phyloP scores from a whole-genome alignment of 345 rosid genomes.

The Cardiospermum halicacabum region DNA sequence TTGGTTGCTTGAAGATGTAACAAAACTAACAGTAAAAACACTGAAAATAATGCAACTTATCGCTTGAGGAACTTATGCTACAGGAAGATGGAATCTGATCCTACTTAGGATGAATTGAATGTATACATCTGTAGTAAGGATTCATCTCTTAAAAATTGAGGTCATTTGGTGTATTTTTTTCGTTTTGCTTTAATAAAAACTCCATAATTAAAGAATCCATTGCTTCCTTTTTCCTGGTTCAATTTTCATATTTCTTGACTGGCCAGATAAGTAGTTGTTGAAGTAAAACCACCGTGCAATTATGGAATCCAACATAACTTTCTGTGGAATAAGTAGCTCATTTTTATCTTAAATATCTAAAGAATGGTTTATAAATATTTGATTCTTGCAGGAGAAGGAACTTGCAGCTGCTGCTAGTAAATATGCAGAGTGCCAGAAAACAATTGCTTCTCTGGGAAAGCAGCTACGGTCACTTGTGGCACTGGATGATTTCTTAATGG shows the following conservation, averaged over 20 bases:
- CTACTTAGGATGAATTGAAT: background rate
- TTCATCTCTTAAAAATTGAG: background rate
- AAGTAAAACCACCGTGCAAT: background rate
- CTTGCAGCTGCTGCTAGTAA: constrained; percentile 59
- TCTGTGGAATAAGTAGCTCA: background rate
- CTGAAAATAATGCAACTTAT: background rate
- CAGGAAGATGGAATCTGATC: background rate
- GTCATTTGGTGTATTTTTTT: background rate
- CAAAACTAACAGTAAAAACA: background rate
- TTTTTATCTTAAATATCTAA: background rate
- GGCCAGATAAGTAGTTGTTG: background rate
- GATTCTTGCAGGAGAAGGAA: constrained; percentile 56
- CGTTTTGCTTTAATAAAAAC: background rate
- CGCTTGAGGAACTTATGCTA: background rate
- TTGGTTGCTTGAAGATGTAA: background rate
- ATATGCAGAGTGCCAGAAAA: constrained; percentile 83
- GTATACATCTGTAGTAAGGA: too few species aligned
- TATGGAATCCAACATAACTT: background rate
- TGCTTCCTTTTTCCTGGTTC: background rate
- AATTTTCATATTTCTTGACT: background rate
- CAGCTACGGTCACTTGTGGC: constrained; percentile 59
- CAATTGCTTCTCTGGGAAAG: constrained; percentile 66
- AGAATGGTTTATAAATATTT: background rate
- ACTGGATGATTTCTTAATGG: constrained; percentile 50
- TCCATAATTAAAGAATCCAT: background rate